A percentile compares a stretch with the other conserved stretches of the same genome.
Conservation (phyloP, 2,329 filamentous ascomycete genomes). For the Ambrosiella xylebori region DNA sequence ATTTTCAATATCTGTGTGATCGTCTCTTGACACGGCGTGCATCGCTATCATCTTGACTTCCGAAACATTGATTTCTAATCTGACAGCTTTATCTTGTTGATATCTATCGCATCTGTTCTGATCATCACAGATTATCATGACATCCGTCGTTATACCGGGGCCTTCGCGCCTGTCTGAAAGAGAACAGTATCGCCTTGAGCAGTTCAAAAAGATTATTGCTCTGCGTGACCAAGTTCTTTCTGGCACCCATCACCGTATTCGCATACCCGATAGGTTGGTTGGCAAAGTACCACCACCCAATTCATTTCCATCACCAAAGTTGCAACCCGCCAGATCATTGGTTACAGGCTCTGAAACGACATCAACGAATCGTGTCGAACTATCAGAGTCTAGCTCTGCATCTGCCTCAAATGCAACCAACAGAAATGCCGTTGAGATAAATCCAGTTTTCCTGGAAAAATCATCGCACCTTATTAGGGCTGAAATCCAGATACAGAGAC, state of each 20-base stretch:
- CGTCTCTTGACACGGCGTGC: too few relatives aligned
- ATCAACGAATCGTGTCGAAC: not conserved
- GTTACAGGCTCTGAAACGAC: not conserved
- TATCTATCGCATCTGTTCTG: not conserved
- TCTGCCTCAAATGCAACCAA: constrained; percentile 16
- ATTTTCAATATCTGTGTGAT: too few relatives aligned
- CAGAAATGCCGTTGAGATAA: constrained; percentile 47
- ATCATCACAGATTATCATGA: not conserved
- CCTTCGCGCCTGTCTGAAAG: constrained; percentile 3
- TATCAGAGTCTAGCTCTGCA: not conserved
- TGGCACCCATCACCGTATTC: constrained; percentile 52
- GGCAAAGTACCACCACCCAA: constrained; percentile 12
- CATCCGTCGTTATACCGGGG: not conserved
- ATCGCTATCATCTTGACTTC: too few relatives aligned
- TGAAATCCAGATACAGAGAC: constrained; percentile 62
- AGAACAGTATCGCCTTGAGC: constrained; percentile 10
- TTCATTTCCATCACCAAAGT: constrained; percentile 13
- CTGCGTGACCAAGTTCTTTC: constrained; percentile 68
- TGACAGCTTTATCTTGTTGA: not conserved
- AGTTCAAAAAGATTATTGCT: constrained; percentile 65
- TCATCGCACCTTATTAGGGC: constrained; percentile 70
- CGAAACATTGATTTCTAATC: too few relatives aligned
- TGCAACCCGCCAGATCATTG: not conserved
- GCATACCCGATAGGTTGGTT: constrained; percentile 28
- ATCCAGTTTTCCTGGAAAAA: constrained; percentile 72